Evolutionary conservation across 2,329 filamentous ascomycete genomes (phyloP).

Genomic region (Diplodia mutila): DNA sequence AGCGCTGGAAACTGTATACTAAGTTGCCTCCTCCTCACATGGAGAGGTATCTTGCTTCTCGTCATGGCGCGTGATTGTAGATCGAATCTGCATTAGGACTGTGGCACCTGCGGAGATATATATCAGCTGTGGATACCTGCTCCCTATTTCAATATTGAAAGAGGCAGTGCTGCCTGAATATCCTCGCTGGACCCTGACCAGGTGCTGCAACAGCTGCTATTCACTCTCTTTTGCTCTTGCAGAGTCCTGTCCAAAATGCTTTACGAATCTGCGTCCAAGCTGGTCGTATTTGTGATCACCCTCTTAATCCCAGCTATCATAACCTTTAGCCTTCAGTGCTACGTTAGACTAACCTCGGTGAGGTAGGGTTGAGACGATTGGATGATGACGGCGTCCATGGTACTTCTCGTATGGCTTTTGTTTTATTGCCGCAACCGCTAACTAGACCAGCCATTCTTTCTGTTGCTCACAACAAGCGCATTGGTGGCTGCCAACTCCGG

Average conservation of each 20-base stretch:
- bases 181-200: background rate
- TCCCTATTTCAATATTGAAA: background rate
- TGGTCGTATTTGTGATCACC: background rate
- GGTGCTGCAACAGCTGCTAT: background rate
- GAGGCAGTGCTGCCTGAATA: background rate
- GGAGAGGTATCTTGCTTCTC: background rate
- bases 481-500: constrained; percentile 37
- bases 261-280: background rate
- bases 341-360: constrained; percentile 29
- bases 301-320: constrained; percentile 26
- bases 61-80: background rate
- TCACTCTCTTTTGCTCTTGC: background rate
- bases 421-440: constrained; percentile 23
- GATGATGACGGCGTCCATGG: constrained; percentile 30
- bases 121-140: background rate
- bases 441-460: constrained; percentile 31
- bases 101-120: background rate
- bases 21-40: no score
- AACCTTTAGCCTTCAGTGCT: constrained; percentile 30
- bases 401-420: constrained; percentile 3
- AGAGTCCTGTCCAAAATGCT: background rate
- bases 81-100: background rate
- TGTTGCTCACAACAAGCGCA: constrained; percentile 34
- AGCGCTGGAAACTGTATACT: no score
- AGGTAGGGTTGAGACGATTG: constrained; percentile 39